Percentiles rank a stretch among this genome's conserved stretches.
These are phyloP conservation scores for Huntiella omanensis DNA, from an alignment of 2,329 filamentous ascomycete genomes.

Conservation along the genomic window DNA sequence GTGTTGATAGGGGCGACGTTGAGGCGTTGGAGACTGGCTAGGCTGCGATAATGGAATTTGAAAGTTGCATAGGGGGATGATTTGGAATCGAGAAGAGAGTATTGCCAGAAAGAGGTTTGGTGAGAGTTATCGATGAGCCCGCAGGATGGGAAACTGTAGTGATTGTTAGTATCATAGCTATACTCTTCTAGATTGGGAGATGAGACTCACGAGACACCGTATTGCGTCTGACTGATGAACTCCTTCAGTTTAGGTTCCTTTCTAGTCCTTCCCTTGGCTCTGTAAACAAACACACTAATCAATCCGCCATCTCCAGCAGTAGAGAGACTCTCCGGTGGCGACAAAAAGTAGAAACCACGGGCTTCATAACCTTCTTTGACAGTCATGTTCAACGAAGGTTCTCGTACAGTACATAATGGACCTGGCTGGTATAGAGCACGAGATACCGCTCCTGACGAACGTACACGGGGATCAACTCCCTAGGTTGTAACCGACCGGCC, in stretches of 20 bases:
- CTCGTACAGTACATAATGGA: constrained; percentile 22
- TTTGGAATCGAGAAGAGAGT: constrained; percentile 29
- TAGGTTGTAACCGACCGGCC: constrained; percentile 32
- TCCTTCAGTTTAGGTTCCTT: constrained; percentile 23
- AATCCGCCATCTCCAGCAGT: constrained; percentile 34
- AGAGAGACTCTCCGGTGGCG: constrained; percentile 19
- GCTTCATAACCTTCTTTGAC: constrained; percentile 25
- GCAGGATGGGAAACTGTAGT: constrained; percentile 30
- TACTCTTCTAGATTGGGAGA: background rate
- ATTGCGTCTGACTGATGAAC: constrained; percentile 29
- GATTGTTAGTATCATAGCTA: background rate
- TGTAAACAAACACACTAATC: constrained; percentile 34
- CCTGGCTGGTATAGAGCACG: constrained; percentile 31
- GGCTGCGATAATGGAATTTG: constrained; percentile 36
- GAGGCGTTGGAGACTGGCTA: constrained; percentile 27
- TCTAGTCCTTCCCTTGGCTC: constrained; percentile 28
- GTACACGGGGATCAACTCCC: constrained; percentile 25
- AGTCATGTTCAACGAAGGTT: constrained; percentile 17
- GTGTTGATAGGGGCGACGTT: constrained; percentile 24
- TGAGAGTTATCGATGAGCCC: constrained; percentile 33
- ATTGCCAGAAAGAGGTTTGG: constrained; percentile 32
- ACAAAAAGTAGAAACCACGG: constrained; percentile 31
- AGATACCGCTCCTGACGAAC: constrained; percentile 22
- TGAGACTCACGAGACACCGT: constrained; percentile 33
- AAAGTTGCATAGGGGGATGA: constrained; percentile 34